These are phyloP conservation scores for Bruguiera sexangula DNA, from an alignment of 345 rosid genomes.

Conservation along the genomic window DNA sequence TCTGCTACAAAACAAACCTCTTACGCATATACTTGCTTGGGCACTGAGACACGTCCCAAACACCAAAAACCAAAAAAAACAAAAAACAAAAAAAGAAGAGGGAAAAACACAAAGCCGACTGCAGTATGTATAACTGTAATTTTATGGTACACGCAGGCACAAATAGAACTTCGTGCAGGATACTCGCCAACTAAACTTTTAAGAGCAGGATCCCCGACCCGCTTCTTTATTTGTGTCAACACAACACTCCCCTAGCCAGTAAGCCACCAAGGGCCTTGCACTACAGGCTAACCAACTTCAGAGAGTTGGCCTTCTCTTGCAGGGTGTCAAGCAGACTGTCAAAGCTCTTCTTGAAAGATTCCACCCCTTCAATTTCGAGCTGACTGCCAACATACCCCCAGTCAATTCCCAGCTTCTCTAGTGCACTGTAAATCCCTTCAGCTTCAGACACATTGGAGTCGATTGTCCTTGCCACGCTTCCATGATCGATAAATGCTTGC, in stretches of 20 bases:
- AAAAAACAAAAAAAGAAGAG: no score
- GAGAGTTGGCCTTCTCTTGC: constrained; percentile 92
- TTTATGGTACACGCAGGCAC: constrained; percentile 6
- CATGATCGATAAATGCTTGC: constrained; percentile 85
- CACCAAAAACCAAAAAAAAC: no score
- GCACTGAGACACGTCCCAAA: no score
- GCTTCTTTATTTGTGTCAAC: constrained; percentile 29
- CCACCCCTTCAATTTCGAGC: constrained; percentile 90
- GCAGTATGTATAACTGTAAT: background rate
- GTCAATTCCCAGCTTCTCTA: constrained; percentile 92
- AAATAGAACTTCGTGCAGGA: background rate
- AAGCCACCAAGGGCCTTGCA: constrained; percentile 9
- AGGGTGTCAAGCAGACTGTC: constrained; percentile 89
- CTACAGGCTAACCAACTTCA: constrained; percentile 64
- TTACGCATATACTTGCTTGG: no score
- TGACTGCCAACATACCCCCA: constrained; percentile 79
- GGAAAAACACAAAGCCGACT: background rate
- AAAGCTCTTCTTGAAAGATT: constrained; percentile 89
- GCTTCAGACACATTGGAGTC: constrained; percentile 85
- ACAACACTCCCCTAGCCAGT: background rate
- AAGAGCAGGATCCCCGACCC: constrained; percentile 26
- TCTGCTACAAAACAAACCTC: no score
- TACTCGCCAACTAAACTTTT: constrained; percentile 8
- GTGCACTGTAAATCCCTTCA: constrained; percentile 89
- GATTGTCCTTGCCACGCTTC: constrained; percentile 79